phyloP scores from a whole-genome alignment of 176 grass and related monocot genomes.

The Carex littledalei region DNA sequence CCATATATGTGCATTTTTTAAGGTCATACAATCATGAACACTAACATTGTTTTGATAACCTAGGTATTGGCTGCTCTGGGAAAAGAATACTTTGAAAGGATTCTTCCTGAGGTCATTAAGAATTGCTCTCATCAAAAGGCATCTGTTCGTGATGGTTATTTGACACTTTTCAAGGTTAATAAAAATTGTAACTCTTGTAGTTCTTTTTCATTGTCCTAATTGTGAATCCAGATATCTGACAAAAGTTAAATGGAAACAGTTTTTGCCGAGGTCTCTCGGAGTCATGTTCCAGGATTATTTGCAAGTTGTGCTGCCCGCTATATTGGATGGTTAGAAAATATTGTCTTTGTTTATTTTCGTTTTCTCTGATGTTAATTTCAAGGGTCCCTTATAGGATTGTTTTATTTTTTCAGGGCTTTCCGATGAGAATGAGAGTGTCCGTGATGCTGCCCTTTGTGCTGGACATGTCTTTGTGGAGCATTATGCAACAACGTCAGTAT shows the following conservation, averaged over 20 bases:
- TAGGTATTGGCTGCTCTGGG: conserved; percentile 96
- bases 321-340: conserved; percentile 82
- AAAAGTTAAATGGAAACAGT: conserved; percentile 41
- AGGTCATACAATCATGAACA: conserved; percentile 11
- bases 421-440: conserved; percentile 98
- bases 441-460: conserved; percentile 89
- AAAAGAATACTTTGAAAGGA: conserved; percentile 80
- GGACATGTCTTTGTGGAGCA: conserved; percentile 98
- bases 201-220: conserved; percentile 12
- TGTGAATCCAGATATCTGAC: conserved; percentile 21
- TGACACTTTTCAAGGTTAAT: conserved; percentile 83
- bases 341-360: conserved; percentile 19
- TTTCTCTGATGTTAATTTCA: background rate
- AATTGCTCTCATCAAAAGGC: conserved; percentile 96
- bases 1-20: conserved; percentile 11
- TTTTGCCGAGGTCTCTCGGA: conserved; percentile 87
- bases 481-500: conserved; percentile 77
- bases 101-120: conserved; percentile 91
- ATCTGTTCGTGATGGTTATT: conserved; percentile 90
- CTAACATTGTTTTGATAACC: conserved; percentile 30
- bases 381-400: background rate
- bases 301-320: conserved; percentile 83
- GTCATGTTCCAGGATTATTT: conserved; percentile 86
- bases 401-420: conserved; percentile 63
- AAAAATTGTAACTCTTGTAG: background rate